Evolutionary conservation across 2,329 filamentous ascomycete genomes (phyloP).

Genomic region (Calonectria honghensis): DNA sequence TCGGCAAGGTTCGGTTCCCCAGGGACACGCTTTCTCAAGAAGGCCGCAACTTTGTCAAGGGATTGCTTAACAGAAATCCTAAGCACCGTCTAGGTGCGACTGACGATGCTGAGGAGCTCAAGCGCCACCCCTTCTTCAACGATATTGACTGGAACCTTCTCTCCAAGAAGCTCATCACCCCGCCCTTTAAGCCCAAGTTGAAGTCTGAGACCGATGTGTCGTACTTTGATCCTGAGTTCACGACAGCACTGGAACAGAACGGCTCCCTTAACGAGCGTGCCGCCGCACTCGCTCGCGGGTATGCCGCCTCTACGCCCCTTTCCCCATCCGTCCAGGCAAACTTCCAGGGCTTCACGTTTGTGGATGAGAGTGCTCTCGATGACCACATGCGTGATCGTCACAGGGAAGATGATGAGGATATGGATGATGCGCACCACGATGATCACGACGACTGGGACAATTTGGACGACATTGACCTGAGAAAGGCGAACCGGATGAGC

Average conservation of each 20-base stretch:
- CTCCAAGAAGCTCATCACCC: slow-evolving; percentile 92
- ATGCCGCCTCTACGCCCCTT: slow-evolving; percentile 91
- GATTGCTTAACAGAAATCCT: slow-evolving; percentile 95
- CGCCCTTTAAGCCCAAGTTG: slow-evolving; percentile 97
- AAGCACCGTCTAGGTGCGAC: slow-evolving; percentile 95
- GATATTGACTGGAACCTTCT: slow-evolving; percentile 96
- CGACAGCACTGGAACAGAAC: slow-evolving; percentile 91
- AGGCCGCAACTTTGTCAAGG: slow-evolving; percentile 98
- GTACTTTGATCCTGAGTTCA: slow-evolving; percentile 99
- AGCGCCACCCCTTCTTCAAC: slow-evolving; percentile 93
- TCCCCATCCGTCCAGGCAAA: slow-evolving; percentile 98
- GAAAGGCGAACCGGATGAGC: slow-evolving; percentile 77
- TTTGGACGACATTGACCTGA: slow-evolving; percentile 71
- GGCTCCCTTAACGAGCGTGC: slow-evolving; percentile 94
- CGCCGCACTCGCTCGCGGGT: slow-evolving; percentile 88
- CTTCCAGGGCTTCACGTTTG: slow-evolving; percentile 98
- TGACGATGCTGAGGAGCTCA: slow-evolving; percentile 94
- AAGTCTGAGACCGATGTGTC: slow-evolving; percentile 97
- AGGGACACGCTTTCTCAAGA: slow-evolving; percentile 95
- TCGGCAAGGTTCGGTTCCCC: slow-evolving; percentile 97
- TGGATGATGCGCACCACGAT: slow-evolving; percentile 72
- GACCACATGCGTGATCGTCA: slow-evolving; percentile 81
- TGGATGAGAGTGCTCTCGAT: slow-evolving; percentile 97
- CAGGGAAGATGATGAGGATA: slow-evolving; percentile 73
- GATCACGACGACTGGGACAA: slow-evolving; percentile 76